Conservation (phyloP, 1,284 basidiomycete genomes). For the Puccinia novopanici region DNA sequence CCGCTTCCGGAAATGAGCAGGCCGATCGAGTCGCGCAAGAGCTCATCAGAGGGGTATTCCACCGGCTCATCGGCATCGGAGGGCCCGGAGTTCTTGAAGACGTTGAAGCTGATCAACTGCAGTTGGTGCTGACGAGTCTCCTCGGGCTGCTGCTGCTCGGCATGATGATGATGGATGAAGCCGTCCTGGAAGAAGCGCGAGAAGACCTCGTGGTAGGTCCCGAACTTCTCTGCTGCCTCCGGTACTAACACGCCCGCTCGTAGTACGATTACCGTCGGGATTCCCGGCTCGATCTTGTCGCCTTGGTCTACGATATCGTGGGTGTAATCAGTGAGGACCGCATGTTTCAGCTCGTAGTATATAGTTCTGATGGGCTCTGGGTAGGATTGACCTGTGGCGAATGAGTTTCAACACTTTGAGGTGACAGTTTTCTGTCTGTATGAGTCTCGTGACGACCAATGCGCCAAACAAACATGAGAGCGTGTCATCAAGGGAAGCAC, state of each 20-base stretch:
- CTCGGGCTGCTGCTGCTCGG: neutral
- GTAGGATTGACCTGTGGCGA: too few relatives aligned
- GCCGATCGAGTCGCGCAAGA: slow-evolving; percentile 6
- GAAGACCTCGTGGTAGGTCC: slow-evolving; percentile 35
- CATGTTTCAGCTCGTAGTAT: neutral
- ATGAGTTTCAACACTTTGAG: too few relatives aligned
- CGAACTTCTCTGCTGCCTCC: neutral
- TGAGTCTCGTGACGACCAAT: too few relatives aligned
- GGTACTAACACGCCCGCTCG: slow-evolving; percentile 17
- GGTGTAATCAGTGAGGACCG: slow-evolving; percentile 4
- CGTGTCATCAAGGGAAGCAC: too few relatives aligned
- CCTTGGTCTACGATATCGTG: neutral
- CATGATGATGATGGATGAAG: neutral
- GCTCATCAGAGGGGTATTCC: slow-evolving; percentile 18
- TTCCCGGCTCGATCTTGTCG: neutral
- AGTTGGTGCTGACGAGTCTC: neutral
- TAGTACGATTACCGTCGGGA: slow-evolving; percentile 19
- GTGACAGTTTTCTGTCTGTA: too few relatives aligned
- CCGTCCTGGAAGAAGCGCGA: slow-evolving; percentile 18
- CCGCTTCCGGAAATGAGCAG: slow-evolving; percentile 36
- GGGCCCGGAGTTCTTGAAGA: neutral
- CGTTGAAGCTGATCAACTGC: slow-evolving; percentile 13
- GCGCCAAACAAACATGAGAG: too few relatives aligned
- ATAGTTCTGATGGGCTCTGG: too few relatives aligned
- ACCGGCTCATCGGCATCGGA: neutral